Evolutionary conservation across 1,139 yeast genomes (phyloP).

Genomic region (Taphrina populina): DNA sequence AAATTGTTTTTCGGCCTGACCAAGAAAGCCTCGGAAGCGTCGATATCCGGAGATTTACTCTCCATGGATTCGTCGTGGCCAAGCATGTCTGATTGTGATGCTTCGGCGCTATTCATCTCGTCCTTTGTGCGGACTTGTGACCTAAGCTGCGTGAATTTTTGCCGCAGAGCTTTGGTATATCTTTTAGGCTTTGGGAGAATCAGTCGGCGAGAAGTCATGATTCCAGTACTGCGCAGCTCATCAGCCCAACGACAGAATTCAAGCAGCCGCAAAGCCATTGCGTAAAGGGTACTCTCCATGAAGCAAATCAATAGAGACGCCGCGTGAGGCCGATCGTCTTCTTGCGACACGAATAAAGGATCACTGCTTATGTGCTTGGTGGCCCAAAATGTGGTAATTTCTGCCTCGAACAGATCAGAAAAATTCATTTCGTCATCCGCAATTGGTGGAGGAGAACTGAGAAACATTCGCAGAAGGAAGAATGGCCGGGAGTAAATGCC

Average conservation of each 20-base stretch:
- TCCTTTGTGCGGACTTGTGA: background rate
- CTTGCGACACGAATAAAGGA: background rate
- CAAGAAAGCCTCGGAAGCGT: conserved; percentile 13
- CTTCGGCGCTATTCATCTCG: background rate
- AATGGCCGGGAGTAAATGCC: conserved; percentile 19
- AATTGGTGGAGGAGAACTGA: conserved; percentile 1
- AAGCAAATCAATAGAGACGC: conserved; percentile 10
- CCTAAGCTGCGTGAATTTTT: conserved; percentile 1
- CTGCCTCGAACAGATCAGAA: conserved; percentile 20
- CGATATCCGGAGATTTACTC: background rate
- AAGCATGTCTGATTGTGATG: conserved; percentile 1
- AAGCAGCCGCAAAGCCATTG: conserved; percentile 14
- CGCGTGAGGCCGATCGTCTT: background rate
- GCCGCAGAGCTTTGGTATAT: conserved; percentile 12
- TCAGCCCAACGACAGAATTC: conserved; percentile 23
- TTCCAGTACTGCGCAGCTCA: conserved; percentile 3
- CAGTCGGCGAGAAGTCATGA: conserved; percentile 15
- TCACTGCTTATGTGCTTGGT: conserved; percentile 8
- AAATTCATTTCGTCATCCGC: conserved; percentile 7
- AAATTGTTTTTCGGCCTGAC: conserved; percentile 7
- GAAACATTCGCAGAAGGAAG: conserved; percentile 8
- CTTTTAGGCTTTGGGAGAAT: conserved; percentile 19
- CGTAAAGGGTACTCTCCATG: conserved; percentile 20
- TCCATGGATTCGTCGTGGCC: conserved; percentile 3
- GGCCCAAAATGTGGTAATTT: conserved; percentile 24